phyloP scores from a whole-genome alignment of 1,284 basidiomycete species.

The Rhodotorula sp. region DNA sequence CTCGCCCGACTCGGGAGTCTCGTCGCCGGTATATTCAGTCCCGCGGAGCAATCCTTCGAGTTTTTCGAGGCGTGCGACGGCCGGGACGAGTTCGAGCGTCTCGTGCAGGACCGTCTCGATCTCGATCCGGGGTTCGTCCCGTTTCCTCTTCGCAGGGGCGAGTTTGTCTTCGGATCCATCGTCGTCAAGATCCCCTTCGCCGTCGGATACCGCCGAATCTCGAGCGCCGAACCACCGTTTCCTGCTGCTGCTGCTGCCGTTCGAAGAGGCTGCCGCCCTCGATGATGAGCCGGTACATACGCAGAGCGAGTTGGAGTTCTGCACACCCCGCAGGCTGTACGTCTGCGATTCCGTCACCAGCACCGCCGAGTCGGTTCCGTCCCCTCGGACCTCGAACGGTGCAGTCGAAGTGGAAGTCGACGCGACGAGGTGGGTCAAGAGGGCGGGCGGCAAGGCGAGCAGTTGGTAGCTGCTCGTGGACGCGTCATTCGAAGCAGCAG shows the following conservation, averaged over 20 bases:
- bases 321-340: constrained; percentile 73
- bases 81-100: constrained; percentile 41
- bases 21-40: constrained; percentile 29
- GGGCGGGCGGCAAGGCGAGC: constrained; percentile 26
- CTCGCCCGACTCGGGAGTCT: background rate
- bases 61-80: constrained; percentile 37
- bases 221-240: constrained; percentile 6
- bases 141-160: constrained; percentile 20
- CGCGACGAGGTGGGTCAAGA: constrained; percentile 12
- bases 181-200: constrained; percentile 34
- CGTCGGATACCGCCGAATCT: background rate
- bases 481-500: background rate
- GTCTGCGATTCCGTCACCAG: constrained; percentile 76
- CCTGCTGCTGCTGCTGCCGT: too few relatives aligned
- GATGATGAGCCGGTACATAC: constrained; percentile 49
- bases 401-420: background rate
- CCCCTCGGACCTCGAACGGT: constrained; percentile 65
- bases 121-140: constrained; percentile 5
- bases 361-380: constrained; percentile 76
- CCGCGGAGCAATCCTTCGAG: constrained; percentile 26
- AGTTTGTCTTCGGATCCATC: constrained; percentile 30
- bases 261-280: background rate
- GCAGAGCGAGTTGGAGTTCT: constrained; percentile 78
- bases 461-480: constrained; percentile 14
- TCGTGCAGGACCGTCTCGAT: constrained; percentile 42